Base-by-base conservation (phyloP, 1,284 basidiomycete genomes). In the Apiotrichum mycotoxinovorans region DNA sequence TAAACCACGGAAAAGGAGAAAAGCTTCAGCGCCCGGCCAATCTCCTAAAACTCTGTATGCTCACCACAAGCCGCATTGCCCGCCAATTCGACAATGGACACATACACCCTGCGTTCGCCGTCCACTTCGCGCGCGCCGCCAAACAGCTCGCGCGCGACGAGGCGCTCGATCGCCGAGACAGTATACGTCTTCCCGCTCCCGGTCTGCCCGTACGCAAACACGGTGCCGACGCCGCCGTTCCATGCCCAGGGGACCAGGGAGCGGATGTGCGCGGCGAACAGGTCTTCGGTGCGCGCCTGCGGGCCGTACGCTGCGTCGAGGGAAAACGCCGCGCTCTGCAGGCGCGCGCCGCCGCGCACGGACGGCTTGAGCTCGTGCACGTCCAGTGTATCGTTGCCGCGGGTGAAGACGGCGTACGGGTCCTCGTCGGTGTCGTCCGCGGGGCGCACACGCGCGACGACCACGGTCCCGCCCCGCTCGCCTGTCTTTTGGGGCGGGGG, bases 141-240 rank as follows among this genome's bases (percentile, higher is more conserved):
- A 10, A 50, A 40, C 22, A 50, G 37, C 15, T 22, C 26, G 7
- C 25, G 22, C 9, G 48, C 48, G 17, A 50, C 23, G 26, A 35
- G 27, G 18, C 30, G 25, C 27, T 51, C 40, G 30, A 51, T 27
- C n/a, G n/a, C 27, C 8, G 20, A 23, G 30, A 51, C 41, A 7
- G 50, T 51, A n/a, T 18, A 42, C 20, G 50, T 51, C 50, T 51
- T 51, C 40, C 50, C 50, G 12, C 14, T n/a, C n/a, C 50, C 50
- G 27, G 50, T 51, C 50, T 51, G 50, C 15, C 50, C 50, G 40
- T 51, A 51, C 20, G 50, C 50, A 15, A 51, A 51, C 20, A 51
- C 38, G 5, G 50, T 51, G 26, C 40, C 18, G 23, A 51, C 50
- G n/a, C 50, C 50, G 15, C 50, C 50, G 15, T 11, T 25, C 50